Percentiles rank a stretch among this genome's conserved stretches.
phyloP scores from a whole-genome alignment of 306 rosid genomes.

The Vigna unguiculata region DNA sequence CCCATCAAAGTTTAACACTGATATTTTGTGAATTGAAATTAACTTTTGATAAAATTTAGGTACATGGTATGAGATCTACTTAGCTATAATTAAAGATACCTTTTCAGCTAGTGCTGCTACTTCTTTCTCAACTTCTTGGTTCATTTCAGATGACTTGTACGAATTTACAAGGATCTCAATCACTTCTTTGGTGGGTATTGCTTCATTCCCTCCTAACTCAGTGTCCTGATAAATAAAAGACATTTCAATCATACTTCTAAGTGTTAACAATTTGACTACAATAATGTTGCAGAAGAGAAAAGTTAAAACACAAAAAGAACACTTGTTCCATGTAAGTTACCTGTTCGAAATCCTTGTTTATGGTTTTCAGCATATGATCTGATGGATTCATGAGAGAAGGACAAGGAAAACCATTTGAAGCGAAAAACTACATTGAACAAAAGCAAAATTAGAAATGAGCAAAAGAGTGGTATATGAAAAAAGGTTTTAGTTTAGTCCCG shows the following conservation, averaged over 20 bases:
- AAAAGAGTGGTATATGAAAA: neutral
- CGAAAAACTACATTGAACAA: constrained; percentile 58
- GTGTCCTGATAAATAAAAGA: constrained; percentile 45
- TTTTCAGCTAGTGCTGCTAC: constrained; percentile 28
- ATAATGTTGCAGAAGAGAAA: neutral
- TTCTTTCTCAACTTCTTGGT: constrained; percentile 42
- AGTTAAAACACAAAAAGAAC: neutral
- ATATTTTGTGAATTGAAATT: neutral
- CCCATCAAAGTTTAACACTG: neutral
- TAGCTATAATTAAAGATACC: constrained; percentile 37
- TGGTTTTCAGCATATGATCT: constrained; percentile 76
- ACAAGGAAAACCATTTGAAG: constrained; percentile 74
- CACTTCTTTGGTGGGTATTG: constrained; percentile 44
- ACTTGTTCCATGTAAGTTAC: constrained; percentile 32
- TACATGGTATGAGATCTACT: neutral
- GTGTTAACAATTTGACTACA: neutral
- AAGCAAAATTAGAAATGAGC: neutral
- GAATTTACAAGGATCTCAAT: constrained; percentile 43
- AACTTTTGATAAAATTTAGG: neutral
- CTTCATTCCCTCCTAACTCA: constrained; percentile 33
- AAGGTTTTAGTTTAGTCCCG: neutral
- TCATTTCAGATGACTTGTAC: constrained; percentile 45
- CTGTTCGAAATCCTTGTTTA: constrained; percentile 80
- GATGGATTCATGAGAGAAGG: constrained; percentile 73
- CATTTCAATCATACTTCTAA: neutral